phyloP scores from a whole-genome alignment of 345 rosid genomes.

The Noccaea bulbosa region DNA sequence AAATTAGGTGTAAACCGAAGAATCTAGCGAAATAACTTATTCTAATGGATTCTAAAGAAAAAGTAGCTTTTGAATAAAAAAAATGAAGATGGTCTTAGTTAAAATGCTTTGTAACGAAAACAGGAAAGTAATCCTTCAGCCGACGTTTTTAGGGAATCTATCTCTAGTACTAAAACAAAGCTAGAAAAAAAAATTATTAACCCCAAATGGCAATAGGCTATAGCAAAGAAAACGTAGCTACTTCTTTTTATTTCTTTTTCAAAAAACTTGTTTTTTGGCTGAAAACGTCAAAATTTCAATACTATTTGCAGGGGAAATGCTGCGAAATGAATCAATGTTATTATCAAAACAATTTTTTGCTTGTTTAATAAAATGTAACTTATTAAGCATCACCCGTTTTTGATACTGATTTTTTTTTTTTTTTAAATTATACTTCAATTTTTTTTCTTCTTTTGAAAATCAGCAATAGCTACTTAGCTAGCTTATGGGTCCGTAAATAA shows the following conservation, averaged over 20 bases:
- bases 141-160: constrained; percentile 16
- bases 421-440: background rate
- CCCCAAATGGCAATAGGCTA: constrained; percentile 11
- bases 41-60: background rate
- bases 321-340: constrained; percentile 2
- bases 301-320: background rate
- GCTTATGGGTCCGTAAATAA: background rate
- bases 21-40: background rate
- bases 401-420: background rate
- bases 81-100: background rate
- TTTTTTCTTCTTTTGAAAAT: background rate
- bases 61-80: background rate
- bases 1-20: background rate
- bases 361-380: background rate
- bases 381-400: background rate
- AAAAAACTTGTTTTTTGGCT: background rate
- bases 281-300: constrained; percentile 26
- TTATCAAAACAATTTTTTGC: background rate
- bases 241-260: background rate
- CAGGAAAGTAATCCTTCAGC: background rate
- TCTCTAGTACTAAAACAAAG: constrained; percentile 17
- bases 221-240: constrained; percentile 7
- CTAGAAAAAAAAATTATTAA: background rate
- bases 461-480: background rate
- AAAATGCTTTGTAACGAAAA: background rate